Evolutionary conservation across 2,329 filamentous ascomycete genomes (phyloP).

Genomic region (Hortaea sp.): DNA sequence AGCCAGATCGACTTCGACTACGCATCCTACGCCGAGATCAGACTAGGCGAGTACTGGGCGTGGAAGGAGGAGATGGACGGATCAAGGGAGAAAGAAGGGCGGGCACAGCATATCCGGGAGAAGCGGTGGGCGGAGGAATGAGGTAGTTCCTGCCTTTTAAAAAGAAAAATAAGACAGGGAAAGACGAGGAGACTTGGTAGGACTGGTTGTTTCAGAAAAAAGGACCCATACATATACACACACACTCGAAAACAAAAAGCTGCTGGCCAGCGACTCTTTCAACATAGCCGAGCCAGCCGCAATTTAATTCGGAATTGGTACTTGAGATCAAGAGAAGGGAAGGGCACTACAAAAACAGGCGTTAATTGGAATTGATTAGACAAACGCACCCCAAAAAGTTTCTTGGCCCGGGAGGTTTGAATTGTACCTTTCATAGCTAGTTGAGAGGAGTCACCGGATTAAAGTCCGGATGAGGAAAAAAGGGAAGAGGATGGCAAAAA

Average conservation of each 20-base stretch:
- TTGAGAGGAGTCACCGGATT: not conserved
- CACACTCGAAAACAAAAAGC: not conserved
- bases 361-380: no score
- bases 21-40: conserved; percentile 73
- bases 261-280: not conserved
- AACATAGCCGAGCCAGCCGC: not conserved
- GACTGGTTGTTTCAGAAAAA: not conserved
- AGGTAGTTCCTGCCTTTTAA: not conserved
- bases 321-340: no score
- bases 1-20: conserved; percentile 97
- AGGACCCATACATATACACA: not conserved
- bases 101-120: conserved; percentile 64
- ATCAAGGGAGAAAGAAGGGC: conserved; percentile 42
- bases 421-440: not conserved
- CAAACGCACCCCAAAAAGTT: no score
- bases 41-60: conserved; percentile 84
- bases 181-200: no score
- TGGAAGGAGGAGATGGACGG: conserved; percentile 71
- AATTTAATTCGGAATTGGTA: not conserved
- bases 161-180: not conserved
- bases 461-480: not conserved
- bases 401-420: no score
- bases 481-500: not conserved
- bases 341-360: no score
- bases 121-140: conserved; percentile 61